phyloP scores from a whole-genome alignment of 2,329 filamentous ascomycete genomes.

The Fusarium sp. region DNA sequence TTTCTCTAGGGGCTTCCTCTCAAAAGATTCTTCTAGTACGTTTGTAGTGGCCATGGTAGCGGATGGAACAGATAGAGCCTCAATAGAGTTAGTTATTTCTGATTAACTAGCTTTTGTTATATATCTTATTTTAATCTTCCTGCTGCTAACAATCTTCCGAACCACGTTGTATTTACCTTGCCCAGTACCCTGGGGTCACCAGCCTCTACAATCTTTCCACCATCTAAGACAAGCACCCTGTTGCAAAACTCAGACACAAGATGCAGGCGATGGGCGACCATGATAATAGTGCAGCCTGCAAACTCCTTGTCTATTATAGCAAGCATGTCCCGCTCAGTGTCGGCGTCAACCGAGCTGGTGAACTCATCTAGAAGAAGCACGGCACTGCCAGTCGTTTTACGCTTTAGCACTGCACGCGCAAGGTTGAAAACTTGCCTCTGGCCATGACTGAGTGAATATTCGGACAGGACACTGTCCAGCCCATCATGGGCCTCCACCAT shows the following conservation, averaged over 20 bases:
- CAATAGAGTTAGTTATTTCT: no score
- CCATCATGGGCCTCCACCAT: not conserved
- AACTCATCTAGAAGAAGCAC: not conserved
- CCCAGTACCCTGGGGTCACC: not conserved
- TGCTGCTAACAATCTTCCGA: not conserved
- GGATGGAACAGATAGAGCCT: no score
- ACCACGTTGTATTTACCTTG: not conserved
- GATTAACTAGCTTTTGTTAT: no score
- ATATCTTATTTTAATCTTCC: not conserved
- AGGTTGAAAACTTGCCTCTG: not conserved
- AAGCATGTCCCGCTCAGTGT: not conserved
- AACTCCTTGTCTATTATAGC: not conserved
- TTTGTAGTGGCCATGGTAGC: no score
- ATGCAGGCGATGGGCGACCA: not conserved
- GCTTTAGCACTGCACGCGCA: not conserved
- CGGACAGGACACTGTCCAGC: not conserved
- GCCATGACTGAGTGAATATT: not conserved
- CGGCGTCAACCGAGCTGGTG: not conserved
- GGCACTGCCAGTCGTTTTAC: not conserved
- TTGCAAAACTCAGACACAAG: not conserved
- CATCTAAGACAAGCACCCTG: not conserved
- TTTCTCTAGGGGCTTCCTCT: no score
- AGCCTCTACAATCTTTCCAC: not conserved
- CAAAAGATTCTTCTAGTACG: no score
- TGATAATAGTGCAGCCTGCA: not conserved